These are phyloP conservation scores for Priceomyces carsonii DNA, from an alignment of 805 yeast genomes.

Conservation along the genomic window DNA sequence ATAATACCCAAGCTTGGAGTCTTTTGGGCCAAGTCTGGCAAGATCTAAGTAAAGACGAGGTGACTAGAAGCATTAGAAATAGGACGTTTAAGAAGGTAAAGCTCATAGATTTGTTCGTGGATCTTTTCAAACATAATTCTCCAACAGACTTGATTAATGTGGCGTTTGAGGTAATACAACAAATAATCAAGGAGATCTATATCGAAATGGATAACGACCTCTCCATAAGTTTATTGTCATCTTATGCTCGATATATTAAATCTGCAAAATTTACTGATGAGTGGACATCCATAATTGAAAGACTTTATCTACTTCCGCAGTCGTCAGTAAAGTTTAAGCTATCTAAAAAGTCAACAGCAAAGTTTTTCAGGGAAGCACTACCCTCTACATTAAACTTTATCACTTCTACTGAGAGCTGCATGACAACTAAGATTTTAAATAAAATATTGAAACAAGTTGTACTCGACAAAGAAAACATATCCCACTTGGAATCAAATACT, in stretches of 20 bases:
- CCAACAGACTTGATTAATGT: constrained; percentile 13
- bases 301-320: constrained; percentile 23
- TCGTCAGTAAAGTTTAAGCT: constrained; percentile 20
- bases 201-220: constrained; percentile 33
- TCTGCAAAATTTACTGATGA: constrained; percentile 8
- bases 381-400: constrained; percentile 14
- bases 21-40: constrained; percentile 46
- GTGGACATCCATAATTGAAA: constrained; percentile 27
- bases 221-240: constrained; percentile 25
- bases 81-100: constrained; percentile 41
- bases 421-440: constrained; percentile 2
- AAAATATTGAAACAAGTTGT: constrained; percentile 9
- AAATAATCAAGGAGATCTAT: constrained; percentile 24
- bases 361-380: constrained; percentile 26
- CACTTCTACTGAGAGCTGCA: not conserved
- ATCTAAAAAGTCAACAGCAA: constrained; percentile 30
- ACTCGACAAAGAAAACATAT: constrained; percentile 13
- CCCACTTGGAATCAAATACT: constrained; percentile 27
- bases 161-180: constrained; percentile 17
- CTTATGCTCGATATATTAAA: constrained; percentile 14
- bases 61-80: constrained; percentile 44
- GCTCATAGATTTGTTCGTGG: constrained; percentile 34
- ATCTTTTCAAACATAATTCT: constrained; percentile 7
- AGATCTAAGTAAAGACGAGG: constrained; percentile 15
- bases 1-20: constrained; percentile 48